Evolutionary conservation across 305 asterid species (phyloP).

Genomic region (Fraxinus sp.): DNA sequence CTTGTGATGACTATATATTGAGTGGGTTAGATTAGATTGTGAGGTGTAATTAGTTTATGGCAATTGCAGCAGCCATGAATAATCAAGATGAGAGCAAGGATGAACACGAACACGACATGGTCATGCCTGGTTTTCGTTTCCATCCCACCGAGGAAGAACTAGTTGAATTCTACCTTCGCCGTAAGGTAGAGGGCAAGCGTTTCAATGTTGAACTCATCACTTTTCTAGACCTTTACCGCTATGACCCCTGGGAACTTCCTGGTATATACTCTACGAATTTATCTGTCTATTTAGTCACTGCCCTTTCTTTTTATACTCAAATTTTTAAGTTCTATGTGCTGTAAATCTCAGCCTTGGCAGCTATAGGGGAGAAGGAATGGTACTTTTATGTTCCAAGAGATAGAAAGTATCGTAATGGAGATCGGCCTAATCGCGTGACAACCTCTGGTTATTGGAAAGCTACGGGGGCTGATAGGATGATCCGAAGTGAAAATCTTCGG

Average conservation of each 20-base stretch:
- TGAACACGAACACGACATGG: constrained; percentile 73
- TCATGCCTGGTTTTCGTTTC: constrained; percentile 93
- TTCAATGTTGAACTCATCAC: constrained; percentile 93
- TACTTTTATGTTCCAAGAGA: constrained; percentile 89
- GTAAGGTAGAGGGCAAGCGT: constrained; percentile 92
- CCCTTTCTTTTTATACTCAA: neutral
- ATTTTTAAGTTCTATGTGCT: neutral
- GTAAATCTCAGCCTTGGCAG: constrained; percentile 57
- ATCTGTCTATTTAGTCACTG: neutral
- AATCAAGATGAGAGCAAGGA: constrained; percentile 33
- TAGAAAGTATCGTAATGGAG: constrained; percentile 79
- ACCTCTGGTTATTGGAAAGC: constrained; percentile 96
- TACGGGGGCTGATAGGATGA: constrained; percentile 89
- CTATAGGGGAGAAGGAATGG: constrained; percentile 96
- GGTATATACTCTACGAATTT: constrained; percentile 36
- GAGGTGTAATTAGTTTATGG: constrained; percentile 35
- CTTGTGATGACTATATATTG: neutral
- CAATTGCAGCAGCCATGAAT: constrained; percentile 51
- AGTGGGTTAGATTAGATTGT: neutral
- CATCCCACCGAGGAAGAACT: constrained; percentile 93
- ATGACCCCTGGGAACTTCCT: constrained; percentile 98
- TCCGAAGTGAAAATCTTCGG: constrained; percentile 51
- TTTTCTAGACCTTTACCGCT: constrained; percentile 81
- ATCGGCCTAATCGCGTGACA: constrained; percentile 87
- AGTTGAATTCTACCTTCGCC: constrained; percentile 88